Base-by-base conservation (phyloP, 2,329 filamentous ascomycete species). In the Chaetomiaceae sp. region DNA sequence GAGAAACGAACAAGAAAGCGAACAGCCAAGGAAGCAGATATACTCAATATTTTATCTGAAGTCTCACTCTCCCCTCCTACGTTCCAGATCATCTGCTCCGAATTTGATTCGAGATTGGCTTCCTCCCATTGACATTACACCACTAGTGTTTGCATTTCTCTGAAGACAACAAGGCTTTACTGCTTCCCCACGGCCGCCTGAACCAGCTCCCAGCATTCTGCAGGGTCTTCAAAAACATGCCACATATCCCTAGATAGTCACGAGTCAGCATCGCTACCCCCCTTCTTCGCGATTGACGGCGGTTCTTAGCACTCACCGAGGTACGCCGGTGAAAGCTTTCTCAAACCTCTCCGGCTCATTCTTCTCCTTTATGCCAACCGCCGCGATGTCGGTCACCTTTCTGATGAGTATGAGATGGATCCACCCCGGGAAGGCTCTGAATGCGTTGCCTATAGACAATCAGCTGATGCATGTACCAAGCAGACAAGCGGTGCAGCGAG, bases 401-500 rank as follows among this genome's bases (percentile, higher is more conserved):
- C 90, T 79, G 58, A 96, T 95, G 53, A 87, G 84, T 38, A 97
- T 93, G 11, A 86, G 76, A 51, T 79, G 79, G 51, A 96, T 79
- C 88, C 89, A 96, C 6, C 76, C 79, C 0, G 83, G 82, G 52
- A 82, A 78, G 39, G 75, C 73, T 42, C 81, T 75, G 56, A 78
- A 83, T 10, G 76, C 79, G 24, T 47, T 47, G 22, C 48, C 24
- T 53, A 45, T n/a, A 19, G 11, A 24, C 3, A 8, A 18, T 14
- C 10, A 30, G 17, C 10, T n/a, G 15, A 26, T 39, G 14, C 6
- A 32, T n/a, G 12, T n/a, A n/a, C 29, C 3, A 6, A 32, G 29
- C 29, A 14, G n/a, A 14, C 14, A 14, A n/a, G 14, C 29, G 7
- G 12, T 14, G 29, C 29, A 17, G 15, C 5, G 29, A 14, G 7